Conservation (phyloP, 176 grass and related monocot genomes). For the Poa annua region DNA sequence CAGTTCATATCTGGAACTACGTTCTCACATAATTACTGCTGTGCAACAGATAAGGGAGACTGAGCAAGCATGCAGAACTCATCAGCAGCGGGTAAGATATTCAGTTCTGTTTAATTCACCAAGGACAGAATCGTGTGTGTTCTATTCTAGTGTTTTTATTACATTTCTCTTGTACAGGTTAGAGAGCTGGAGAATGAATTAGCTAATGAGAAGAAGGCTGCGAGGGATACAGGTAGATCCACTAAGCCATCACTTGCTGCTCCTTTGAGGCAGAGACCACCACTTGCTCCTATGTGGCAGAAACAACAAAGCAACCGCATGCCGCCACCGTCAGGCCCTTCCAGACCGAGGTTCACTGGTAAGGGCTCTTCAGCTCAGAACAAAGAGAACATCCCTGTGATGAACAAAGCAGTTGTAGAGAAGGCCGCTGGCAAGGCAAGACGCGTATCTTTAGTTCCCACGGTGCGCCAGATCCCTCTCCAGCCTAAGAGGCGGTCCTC, state of each 20-base stretch:
- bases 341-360: constrained; percentile 51
- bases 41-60: constrained; percentile 68
- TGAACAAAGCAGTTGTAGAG: constrained; percentile 37
- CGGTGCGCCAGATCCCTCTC: constrained; percentile 56
- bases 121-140: not conserved
- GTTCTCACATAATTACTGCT: constrained; percentile 11
- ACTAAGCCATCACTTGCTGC: constrained; percentile 58
- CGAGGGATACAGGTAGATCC: constrained; percentile 54
- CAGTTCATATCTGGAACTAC: constrained; percentile 29
- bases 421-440: constrained; percentile 64
- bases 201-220: constrained; percentile 52
- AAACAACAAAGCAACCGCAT: constrained; percentile 57
- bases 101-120: constrained; percentile 19
- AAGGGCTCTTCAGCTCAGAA: constrained; percentile 35
- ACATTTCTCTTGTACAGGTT: constrained; percentile 56
- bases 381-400: constrained; percentile 70
- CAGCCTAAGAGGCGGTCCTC: constrained; percentile 80
- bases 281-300: constrained; percentile 56
- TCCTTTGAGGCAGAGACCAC: constrained; percentile 36
- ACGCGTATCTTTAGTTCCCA: constrained; percentile 59
- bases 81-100: constrained; percentile 62
- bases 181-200: constrained; percentile 86
- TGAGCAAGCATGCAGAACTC: constrained; percentile 69
- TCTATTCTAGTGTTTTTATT: not conserved
- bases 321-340: constrained; percentile 43